A percentile compares a stretch with the other conserved stretches of the same genome.
These are phyloP conservation scores for Carnegiea gigantea DNA, from an alignment of 179 eudicot species.

Conservation along the genomic window DNA sequence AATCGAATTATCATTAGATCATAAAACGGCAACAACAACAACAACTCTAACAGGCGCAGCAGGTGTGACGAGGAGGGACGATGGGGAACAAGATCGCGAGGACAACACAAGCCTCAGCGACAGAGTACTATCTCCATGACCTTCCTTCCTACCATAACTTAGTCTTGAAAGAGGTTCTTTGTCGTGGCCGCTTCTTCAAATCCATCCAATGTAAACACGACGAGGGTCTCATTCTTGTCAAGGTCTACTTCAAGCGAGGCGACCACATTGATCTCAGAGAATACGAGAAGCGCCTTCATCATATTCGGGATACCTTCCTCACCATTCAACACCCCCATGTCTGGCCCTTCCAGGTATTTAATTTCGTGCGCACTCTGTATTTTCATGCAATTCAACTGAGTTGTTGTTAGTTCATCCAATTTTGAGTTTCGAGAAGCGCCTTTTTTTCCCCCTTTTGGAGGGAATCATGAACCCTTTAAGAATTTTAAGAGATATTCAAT, in stretches of 20 bases:
- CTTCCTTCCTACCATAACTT: slow-evolving; percentile 89
- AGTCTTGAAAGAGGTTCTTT: slow-evolving; percentile 83
- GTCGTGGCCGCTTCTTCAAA: slow-evolving; percentile 83
- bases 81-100: slow-evolving; percentile 98
- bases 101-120: slow-evolving; percentile 92
- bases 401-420: background rate
- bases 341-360: slow-evolving; percentile 90
- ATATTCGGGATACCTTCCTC: slow-evolving; percentile 57
- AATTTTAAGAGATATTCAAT: no score
- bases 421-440: background rate
- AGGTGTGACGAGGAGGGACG: background rate
- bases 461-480: no score
- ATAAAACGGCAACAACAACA: no score
- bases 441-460: no score
- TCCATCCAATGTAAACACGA: slow-evolving; percentile 95
- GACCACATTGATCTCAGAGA: slow-evolving; percentile 79
- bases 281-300: slow-evolving; percentile 62
- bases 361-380: slow-evolving; percentile 15
- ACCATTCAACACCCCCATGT: slow-evolving; percentile 73
- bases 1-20: no score
- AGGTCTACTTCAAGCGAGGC: slow-evolving; percentile 93
- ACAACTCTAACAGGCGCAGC: background rate
- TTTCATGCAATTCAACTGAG: slow-evolving; percentile 20
- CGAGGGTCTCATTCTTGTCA: slow-evolving; percentile 90
- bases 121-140: slow-evolving; percentile 93